Percentiles rank a stretch among this genome's conserved stretches.
Evolutionary conservation across 768 basidiomycete genomes (phyloP).

Genomic region (Lactarius akahatsu): DNA sequence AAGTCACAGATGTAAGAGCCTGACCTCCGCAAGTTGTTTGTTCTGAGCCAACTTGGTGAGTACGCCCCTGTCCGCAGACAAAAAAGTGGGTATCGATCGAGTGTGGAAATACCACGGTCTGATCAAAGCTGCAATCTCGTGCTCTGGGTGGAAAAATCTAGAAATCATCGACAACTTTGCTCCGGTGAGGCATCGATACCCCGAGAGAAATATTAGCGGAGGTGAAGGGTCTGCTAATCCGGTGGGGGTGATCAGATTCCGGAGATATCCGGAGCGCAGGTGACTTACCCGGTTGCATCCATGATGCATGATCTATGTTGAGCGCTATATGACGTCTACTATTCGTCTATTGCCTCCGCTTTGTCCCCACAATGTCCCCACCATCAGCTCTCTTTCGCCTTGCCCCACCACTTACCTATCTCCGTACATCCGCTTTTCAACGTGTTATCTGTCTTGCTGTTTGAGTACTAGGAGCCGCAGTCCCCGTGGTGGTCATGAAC

Average conservation of each 20-base stretch:
- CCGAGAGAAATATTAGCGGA: neutral
- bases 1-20: conserved; percentile 6
- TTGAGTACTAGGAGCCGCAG: conserved; percentile 8
- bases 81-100: conserved; percentile 4
- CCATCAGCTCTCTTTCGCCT: neutral
- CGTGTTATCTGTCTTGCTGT: neutral
- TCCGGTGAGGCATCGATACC: neutral
- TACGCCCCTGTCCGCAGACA: neutral
- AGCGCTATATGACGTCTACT: conserved; percentile 20
- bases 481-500: neutral
- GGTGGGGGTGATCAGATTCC: neutral
- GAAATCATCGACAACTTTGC: neutral
- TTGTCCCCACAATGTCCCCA: conserved; percentile 16
- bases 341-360: conserved; percentile 1
- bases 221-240: neutral
- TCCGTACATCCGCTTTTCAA: neutral
- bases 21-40: neutral
- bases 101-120: neutral
- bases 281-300: too few relatives aligned
- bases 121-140: conserved; percentile 1
- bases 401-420: neutral
- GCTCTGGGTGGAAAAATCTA: neutral
- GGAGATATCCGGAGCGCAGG: conserved; percentile 3
- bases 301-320: too few relatives aligned
- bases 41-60: neutral